Evolutionary conservation across 495 filamentous ascomycete species (phyloP).

Genomic region (Penicillium tannophilum): DNA sequence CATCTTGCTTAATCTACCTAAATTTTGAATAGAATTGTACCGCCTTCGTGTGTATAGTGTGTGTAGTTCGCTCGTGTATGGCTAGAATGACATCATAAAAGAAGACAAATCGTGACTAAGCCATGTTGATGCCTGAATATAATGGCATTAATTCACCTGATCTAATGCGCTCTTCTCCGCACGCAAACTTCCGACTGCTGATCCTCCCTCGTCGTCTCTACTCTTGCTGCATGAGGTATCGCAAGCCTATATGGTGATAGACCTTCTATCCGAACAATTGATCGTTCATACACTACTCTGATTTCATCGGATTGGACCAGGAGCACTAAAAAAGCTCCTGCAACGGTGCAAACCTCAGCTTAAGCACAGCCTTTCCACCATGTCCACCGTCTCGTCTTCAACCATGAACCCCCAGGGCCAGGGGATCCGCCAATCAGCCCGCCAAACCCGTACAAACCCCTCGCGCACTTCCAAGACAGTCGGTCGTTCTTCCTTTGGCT

Average conservation of each 20-base stretch:
- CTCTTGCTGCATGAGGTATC: conserved; percentile 10
- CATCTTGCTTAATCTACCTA: no score
- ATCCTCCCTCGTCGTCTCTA: conserved; percentile 12
- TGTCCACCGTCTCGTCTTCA: conserved; percentile 37
- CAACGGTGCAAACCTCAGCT: conserved; percentile 21
- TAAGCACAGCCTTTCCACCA: conserved; percentile 27
- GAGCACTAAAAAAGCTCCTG: conserved; percentile 16
- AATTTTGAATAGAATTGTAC: no score
- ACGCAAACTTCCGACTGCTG: conserved; percentile 29
- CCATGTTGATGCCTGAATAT: neutral
- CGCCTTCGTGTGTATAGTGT: no score
- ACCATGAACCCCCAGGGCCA: conserved; percentile 36
- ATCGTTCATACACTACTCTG: conserved; percentile 8
- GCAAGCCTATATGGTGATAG: conserved; percentile 7
- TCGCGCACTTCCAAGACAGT: conserved; percentile 60
- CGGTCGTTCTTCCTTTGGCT: conserved; percentile 51
- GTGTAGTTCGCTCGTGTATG: neutral
- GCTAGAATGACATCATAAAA: neutral
- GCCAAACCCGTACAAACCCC: conserved; percentile 64
- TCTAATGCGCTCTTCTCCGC: conserved; percentile 27
- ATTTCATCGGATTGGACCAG: conserved; percentile 9
- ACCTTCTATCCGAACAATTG: conserved; percentile 14
- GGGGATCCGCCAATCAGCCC: conserved; percentile 54
- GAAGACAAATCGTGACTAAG: conserved; percentile 6
- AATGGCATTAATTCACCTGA: conserved; percentile 22